Percentiles rank a stretch among this genome's conserved stretches.
These are phyloP conservation scores for Xylariaceae sp. DNA, from an alignment of 2,329 filamentous ascomycete genomes.

Conservation along the genomic window DNA sequence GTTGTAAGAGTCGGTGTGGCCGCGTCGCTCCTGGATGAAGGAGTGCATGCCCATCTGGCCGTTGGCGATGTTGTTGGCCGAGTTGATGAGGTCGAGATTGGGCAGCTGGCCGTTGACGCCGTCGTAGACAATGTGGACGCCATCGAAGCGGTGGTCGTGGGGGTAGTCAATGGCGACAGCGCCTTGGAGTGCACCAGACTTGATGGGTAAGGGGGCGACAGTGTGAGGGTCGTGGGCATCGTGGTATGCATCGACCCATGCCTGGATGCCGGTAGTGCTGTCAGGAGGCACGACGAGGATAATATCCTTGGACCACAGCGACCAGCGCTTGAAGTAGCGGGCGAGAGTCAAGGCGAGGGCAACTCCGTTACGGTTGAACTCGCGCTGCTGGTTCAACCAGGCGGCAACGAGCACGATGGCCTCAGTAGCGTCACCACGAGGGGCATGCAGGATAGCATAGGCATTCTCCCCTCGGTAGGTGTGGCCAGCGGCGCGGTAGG, in stretches of 20 bases:
- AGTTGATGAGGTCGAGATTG: conserved; percentile 94
- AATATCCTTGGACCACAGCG: conserved; percentile 97
- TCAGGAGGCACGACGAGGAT: conserved; percentile 87
- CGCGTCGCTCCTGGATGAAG: conserved; percentile 80
- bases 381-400: conserved; percentile 76
- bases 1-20: conserved; percentile 70
- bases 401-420: conserved; percentile 89
- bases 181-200: conserved; percentile 89
- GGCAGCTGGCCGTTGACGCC: conserved; percentile 93
- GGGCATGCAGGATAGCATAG: conserved; percentile 90
- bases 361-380: conserved; percentile 82
- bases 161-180: conserved; percentile 93
- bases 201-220: conserved; percentile 76
- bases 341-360: conserved; percentile 81
- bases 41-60: conserved; percentile 89
- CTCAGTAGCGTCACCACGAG: conserved; percentile 92
- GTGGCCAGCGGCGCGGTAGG: conserved; percentile 74
- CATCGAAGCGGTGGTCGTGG: conserved; percentile 77
- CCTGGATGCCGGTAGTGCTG: conserved; percentile 84
- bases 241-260: conserved; percentile 97
- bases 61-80: conserved; percentile 78
- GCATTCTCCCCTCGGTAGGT: conserved; percentile 79
- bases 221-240: conserved; percentile 71
- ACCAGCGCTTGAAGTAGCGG: conserved; percentile 96
- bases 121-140: conserved; percentile 88